A percentile compares a stretch with the other conserved stretches of the same genome.
Evolutionary conservation across 208 protist genomes (phyloP).

Genomic region (Endotrypanum monterogeii): DNA sequence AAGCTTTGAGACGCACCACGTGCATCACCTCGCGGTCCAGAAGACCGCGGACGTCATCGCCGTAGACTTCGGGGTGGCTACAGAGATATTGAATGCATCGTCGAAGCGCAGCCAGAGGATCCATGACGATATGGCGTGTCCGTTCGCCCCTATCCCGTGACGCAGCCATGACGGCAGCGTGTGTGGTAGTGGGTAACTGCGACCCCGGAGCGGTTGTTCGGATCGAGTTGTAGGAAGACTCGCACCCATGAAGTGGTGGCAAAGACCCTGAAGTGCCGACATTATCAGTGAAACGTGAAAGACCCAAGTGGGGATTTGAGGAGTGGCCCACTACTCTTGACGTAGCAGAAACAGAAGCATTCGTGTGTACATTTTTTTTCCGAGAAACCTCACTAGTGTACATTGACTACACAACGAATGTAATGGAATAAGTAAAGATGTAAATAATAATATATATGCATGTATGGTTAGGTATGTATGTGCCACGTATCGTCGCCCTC

Average conservation of each 20-base stretch:
- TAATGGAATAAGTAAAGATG: constrained; percentile 3
- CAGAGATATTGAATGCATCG: constrained; percentile 78
- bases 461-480: neutral
- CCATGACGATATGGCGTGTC: constrained; percentile 47
- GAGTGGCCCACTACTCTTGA: neutral
- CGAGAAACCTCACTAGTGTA: constrained; percentile 17
- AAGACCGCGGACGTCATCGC: constrained; percentile 62
- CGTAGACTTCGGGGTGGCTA: constrained; percentile 81
- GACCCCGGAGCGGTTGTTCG: neutral
- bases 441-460: neutral
- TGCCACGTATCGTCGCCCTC: neutral
- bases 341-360: neutral
- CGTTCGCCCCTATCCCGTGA: neutral
- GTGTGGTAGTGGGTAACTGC: neutral
- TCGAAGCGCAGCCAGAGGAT: constrained; percentile 73
- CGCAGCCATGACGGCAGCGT: neutral
- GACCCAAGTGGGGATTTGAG: neutral
- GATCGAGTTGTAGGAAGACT: neutral
- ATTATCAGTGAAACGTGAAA: neutral
- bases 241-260: neutral
- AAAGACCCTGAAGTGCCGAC: neutral
- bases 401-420: neutral
- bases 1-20: constrained; percentile 79
- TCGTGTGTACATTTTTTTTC: constrained; percentile 6
- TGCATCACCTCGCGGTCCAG: constrained; percentile 74